Evolutionary conservation across 306 rosid genomes (phyloP).

Genomic region (Neltuma alba): DNA sequence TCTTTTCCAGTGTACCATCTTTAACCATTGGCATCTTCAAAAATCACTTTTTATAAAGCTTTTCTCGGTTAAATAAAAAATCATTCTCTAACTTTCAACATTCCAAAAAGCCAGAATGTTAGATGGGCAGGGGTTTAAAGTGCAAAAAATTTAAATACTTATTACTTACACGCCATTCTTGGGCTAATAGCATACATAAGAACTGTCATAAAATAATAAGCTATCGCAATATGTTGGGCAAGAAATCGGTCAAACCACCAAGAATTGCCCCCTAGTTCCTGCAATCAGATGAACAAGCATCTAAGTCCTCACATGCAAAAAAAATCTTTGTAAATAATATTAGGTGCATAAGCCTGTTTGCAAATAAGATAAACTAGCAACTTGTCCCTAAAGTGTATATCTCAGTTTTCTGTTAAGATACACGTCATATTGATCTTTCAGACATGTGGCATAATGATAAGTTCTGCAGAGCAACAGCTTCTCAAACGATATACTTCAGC

Average conservation of each 20-base stretch:
- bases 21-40: constrained; percentile 10
- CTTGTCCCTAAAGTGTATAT: not conserved
- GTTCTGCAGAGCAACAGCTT: not conserved
- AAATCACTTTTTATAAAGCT: constrained; percentile 13
- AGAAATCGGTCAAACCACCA: constrained; percentile 99
- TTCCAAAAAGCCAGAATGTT: not conserved
- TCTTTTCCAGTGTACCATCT: constrained; percentile 3
- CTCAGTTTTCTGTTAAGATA: not conserved
- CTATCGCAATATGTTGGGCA: constrained; percentile 86
- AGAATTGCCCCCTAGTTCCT: constrained; percentile 95
- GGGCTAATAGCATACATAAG: constrained; percentile 86
- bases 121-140: constrained; percentile 25
- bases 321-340: constrained; percentile 14
- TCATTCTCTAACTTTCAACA: no score
- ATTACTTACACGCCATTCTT: constrained; percentile 95
- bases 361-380: constrained; percentile 14
- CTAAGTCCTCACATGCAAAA: constrained; percentile 21
- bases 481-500: not conserved
- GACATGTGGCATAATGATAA: not conserved
- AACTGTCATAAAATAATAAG: constrained; percentile 81
- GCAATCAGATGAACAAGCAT: constrained; percentile 45
- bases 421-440: not conserved
- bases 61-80: no score
- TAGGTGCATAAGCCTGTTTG: constrained; percentile 11
- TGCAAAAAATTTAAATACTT: constrained; percentile 17